Evolutionary conservation across 805 yeast species (phyloP), one percentile per base, ranked within the genome.

Genomic region (Yueomyces sp.): DNA sequence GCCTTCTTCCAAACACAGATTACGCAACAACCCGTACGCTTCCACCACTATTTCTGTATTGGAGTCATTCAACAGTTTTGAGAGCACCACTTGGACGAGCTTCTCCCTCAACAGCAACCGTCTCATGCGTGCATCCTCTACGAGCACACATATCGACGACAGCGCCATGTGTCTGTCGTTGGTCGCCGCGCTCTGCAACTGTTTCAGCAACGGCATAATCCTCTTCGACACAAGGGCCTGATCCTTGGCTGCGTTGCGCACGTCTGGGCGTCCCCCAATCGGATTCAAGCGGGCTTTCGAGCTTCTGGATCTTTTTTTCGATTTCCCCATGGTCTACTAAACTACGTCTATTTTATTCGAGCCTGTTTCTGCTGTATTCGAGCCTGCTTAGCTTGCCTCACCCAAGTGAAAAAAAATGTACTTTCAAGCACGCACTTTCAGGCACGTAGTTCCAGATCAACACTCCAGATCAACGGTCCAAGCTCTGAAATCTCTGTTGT

Each of bases 1-100:
- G 26, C 96, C 96, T 62, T 87, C 95, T 55, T 85, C 95, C 43
- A 85, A 69, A 3, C 82, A 80, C 44, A 90, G 56, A 56, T 83
- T 86, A 57, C 95, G 73, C 49, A 92, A 64, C 28, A 90, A 66
- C 1, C 95, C 96, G 52, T 77, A 80, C 1, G 90, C 70, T 53
- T 83, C 94, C 26, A 83, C 82, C 26, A 84, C 81, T 39, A 85
- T 76, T 51, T 86, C 95, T 44, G 78, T 79, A 49, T 80, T 72
- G 26, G 70, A 56, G 56, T 85, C 95, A 39, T 73, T 74, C 27
- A 88, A 60, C 31, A 79, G 68, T 46, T 79, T 77, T 27, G 79
- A 78, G 62, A 86, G 50, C 1, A 87, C 56, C 2, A 74, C 69
- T 37, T 76, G 76, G 8, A 88, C 69, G 40, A 88, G 64, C 49